phyloP scores from a whole-genome alignment of 2,329 filamentous ascomycete species.

The Bimuria novae-zelandiae region DNA sequence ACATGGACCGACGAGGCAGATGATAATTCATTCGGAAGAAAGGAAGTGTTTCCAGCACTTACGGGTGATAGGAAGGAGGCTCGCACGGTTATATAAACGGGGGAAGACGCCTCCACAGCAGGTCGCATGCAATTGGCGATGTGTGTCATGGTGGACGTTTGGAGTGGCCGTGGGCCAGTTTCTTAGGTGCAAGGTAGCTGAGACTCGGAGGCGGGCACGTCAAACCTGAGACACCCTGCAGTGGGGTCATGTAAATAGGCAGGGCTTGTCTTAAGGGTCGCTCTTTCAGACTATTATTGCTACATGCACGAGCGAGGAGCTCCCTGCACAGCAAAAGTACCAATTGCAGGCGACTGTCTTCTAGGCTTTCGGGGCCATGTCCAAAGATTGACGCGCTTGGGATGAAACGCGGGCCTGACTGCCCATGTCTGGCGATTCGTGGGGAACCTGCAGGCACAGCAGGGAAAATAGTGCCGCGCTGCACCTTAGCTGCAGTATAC shows the following conservation, averaged over 20 bases:
- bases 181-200: constrained; percentile 45
- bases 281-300: constrained; percentile 42
- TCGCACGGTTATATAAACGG: constrained; percentile 47
- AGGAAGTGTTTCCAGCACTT: constrained; percentile 30
- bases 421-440: constrained; percentile 47
- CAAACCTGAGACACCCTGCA: constrained; percentile 48
- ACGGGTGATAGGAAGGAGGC: constrained; percentile 38
- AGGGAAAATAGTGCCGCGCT: constrained; percentile 24
- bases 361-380: constrained; percentile 44
- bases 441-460: constrained; percentile 36
- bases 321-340: constrained; percentile 36
- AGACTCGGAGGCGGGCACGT: constrained; percentile 47
- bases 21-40: constrained; percentile 37
- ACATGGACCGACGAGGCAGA: constrained; percentile 40
- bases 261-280: constrained; percentile 44
- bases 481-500: constrained; percentile 17
- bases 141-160: constrained; percentile 48
- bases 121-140: constrained; percentile 50
- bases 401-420: constrained; percentile 45
- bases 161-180: constrained; percentile 42
- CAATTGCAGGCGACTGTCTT: constrained; percentile 35
- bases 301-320: constrained; percentile 39
- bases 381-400: constrained; percentile 38
- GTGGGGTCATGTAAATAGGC: constrained; percentile 40
- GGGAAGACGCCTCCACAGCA: constrained; percentile 31